phyloP scores from a whole-genome alignment of 306 rosid species.

The Acacia confusa region DNA sequence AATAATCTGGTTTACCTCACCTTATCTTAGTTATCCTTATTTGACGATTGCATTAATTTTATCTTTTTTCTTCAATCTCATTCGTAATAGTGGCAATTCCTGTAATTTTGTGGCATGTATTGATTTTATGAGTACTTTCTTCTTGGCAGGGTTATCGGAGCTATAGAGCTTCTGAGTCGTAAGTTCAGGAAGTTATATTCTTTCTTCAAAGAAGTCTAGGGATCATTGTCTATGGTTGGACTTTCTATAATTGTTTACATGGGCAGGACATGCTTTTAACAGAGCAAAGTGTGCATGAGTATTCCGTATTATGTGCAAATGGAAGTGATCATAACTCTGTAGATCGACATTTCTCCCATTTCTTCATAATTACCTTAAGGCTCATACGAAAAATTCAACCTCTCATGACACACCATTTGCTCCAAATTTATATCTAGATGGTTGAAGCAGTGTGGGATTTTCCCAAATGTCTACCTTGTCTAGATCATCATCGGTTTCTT shows the following conservation, averaged over 20 bases:
- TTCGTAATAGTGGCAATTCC: slow-evolving; percentile 8
- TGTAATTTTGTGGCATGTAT: slow-evolving; percentile 18
- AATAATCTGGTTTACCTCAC: background rate
- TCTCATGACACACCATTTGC: background rate
- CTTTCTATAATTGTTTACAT: background rate
- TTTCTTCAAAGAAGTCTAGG: slow-evolving; percentile 18
- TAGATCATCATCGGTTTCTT: slow-evolving; percentile 2
- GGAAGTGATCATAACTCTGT: background rate
- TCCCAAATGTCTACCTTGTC: background rate
- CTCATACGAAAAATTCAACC: background rate
- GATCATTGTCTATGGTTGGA: slow-evolving; percentile 23
- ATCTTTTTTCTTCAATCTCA: background rate
- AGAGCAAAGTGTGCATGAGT: background rate
- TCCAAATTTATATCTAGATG: background rate
- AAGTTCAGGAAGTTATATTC: slow-evolving; percentile 47
- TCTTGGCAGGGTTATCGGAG: slow-evolving; percentile 85
- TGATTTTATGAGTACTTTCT: slow-evolving; percentile 33
- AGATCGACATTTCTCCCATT: background rate
- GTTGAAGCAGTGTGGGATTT: background rate
- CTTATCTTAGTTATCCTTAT: slow-evolving; percentile 17
- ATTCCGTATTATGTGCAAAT: slow-evolving; percentile 5
- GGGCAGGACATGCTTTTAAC: background rate
- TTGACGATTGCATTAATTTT: slow-evolving; percentile 21
- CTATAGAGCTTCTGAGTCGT: slow-evolving; percentile 84
- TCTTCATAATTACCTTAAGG: no score